Conservation (phyloP, 2,329 filamentous ascomycete genomes). For the Helicocarpus griseus region DNA sequence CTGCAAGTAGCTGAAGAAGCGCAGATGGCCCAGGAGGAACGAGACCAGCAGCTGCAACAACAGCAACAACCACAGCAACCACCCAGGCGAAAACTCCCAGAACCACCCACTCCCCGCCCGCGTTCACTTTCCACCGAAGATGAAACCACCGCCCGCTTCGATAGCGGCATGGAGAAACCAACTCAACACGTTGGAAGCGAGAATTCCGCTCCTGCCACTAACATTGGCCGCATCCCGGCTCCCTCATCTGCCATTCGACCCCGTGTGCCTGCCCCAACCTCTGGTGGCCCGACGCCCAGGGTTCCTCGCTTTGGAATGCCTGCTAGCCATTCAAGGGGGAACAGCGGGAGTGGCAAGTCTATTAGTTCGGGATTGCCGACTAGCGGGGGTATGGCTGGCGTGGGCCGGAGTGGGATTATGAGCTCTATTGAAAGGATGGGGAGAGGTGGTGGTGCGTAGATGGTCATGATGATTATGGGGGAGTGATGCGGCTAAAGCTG, state of each 20-base stretch:
- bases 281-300: slow-evolving; percentile 19
- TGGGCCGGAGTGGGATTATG: slow-evolving; percentile 63
- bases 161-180: slow-evolving; percentile 1
- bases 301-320: slow-evolving; percentile 24
- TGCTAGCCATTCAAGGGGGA: slow-evolving; percentile 22
- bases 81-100: neutral
- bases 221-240: slow-evolving; percentile 5
- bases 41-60: neutral
- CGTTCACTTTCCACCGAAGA: neutral
- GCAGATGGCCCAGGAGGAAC: neutral
- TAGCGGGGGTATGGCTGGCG: slow-evolving; percentile 27
- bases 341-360: slow-evolving; percentile 18
- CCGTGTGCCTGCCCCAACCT: slow-evolving; percentile 12
- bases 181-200: slow-evolving; percentile 1
- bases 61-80: neutral
- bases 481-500: neutral
- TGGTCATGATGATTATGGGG: neutral
- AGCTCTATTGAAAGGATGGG: slow-evolving; percentile 85
- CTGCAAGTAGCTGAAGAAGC: neutral
- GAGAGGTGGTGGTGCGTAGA: slow-evolving; percentile 25
- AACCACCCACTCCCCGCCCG: neutral
- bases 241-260: slow-evolving; percentile 21
- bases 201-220: slow-evolving; percentile 2
- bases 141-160: neutral
- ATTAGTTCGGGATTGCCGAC: slow-evolving; percentile 4